Conservation (phyloP, 257 asterid genomes). For the Scutellaria barbata region DNA sequence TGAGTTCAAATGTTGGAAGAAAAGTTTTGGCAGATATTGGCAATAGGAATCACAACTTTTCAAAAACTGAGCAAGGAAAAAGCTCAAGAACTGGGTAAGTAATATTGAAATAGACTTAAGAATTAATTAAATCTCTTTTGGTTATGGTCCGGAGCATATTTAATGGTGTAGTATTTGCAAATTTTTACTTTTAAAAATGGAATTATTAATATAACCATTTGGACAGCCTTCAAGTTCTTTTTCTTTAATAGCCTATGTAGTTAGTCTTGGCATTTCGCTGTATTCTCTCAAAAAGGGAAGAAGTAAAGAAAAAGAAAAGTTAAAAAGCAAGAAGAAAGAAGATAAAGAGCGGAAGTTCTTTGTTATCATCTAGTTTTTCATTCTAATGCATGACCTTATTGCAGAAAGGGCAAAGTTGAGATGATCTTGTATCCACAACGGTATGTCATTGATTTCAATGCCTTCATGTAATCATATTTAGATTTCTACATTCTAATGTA, state of each 20-base stretch:
- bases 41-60: constrained; percentile 57
- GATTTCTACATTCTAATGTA: constrained; percentile 27
- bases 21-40: constrained; percentile 82
- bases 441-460: constrained; percentile 22
- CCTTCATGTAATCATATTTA: background rate
- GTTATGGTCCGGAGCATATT: constrained; percentile 6
- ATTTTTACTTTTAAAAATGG: background rate
- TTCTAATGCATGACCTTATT: constrained; percentile 29
- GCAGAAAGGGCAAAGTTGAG: constrained; percentile 42
- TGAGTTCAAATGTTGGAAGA: constrained; percentile 57
- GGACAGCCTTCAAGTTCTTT: constrained; percentile 24
- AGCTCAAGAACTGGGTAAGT: constrained; percentile 60
- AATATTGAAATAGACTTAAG: constrained; percentile 9
- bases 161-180: background rate
- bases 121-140: constrained; percentile 1
- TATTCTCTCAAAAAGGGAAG: constrained; percentile 16
- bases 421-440: constrained; percentile 34
- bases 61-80: constrained; percentile 48
- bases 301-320: background rate
- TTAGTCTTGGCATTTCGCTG: constrained; percentile 20
- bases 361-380: constrained; percentile 27
- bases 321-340: background rate
- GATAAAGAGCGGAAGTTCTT: background rate
- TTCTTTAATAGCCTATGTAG: constrained; percentile 7
- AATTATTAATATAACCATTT: background rate